Evolutionary conservation across 768 basidiomycete genomes (phyloP), one percentile per base, ranked within the genome.

Genomic region (Tylopilus rubrobrunneus): DNA sequence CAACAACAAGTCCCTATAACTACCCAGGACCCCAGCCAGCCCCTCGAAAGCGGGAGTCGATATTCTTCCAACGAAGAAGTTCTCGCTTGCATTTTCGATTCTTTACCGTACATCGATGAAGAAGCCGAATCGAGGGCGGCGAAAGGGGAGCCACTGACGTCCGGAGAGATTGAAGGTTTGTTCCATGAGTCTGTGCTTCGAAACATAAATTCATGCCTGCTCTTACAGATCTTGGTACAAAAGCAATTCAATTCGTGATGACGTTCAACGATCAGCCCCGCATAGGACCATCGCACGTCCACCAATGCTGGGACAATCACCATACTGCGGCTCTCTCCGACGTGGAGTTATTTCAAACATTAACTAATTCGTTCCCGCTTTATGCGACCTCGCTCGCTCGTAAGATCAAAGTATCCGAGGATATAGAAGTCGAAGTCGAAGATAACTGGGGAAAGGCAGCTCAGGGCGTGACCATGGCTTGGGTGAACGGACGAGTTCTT

Each of bases 331-430:
- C 60, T 9, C 56, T 57, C 36, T 56, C 70, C 7, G 53, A 54
- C 17, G 33, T 56, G 5, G 44, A 29, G 15, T 19, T 70, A 0
- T 77, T 97, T 34, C 79, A 76, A 44, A 77, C 82, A 14, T 79
- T 98, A 21, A 78, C 89, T 0, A 89, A 94, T 63, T 86, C 95
- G 69, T 96, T 98, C 72, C 95, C 96, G 0, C 87, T 82, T 65
- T 96, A 95, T 63, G 85, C 86, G 1, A 77, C 84, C 1, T 74
- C 85, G 4, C 75, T 97, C 29, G 81, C 88, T 0, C 83, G 92
- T 4, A 84, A 86, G 53, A 81, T 93, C 41, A 61, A 72, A 2
- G 71, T 82, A 3, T 79, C 81, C 53, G 65, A 71, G 9, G 73
- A 70, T 12, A 61, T 96, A 9, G 62, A 66, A 1, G 67, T 77